Percentiles rank a stretch among this genome's conserved stretches.
phyloP scores from a whole-genome alignment of 129 eudicot genomes.

The Lactuca sativa region DNA sequence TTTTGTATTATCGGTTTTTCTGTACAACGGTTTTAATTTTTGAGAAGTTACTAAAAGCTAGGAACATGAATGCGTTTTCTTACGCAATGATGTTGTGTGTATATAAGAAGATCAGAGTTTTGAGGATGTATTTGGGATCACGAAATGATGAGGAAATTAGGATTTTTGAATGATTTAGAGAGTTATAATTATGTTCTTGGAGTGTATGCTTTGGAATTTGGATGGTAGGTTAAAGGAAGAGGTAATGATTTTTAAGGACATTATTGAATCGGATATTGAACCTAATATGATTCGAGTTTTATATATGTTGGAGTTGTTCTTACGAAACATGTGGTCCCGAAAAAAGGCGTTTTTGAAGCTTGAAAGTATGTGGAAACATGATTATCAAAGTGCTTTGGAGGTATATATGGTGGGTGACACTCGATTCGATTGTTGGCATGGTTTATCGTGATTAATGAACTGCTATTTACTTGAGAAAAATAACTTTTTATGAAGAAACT shows the following conservation, averaged over 20 bases:
- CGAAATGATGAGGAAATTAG: constrained; percentile 67
- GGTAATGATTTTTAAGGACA: constrained; percentile 56
- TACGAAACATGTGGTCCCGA: constrained; percentile 70
- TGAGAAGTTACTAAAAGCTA: constrained; percentile 40
- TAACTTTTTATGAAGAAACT: too few species aligned
- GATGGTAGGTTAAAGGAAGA: constrained; percentile 82
- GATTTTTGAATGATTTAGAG: constrained; percentile 62
- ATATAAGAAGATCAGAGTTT: constrained; percentile 69
- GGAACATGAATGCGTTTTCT: constrained; percentile 73
- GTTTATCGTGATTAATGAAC: constrained; percentile 36
- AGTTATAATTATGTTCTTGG: constrained; percentile 80
- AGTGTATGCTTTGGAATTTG: constrained; percentile 39
- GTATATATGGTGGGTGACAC: constrained; percentile 49
- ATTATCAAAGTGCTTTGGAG: constrained; percentile 34
- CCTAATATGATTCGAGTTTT: constrained; percentile 72
- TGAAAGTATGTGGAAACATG: too few species aligned
- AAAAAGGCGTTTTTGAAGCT: too few species aligned
- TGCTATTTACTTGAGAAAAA: too few species aligned
- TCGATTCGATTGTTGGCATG: constrained; percentile 69
- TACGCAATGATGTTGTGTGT: constrained; percentile 91
- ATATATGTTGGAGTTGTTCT: constrained; percentile 54
- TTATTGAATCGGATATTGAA: constrained; percentile 47
- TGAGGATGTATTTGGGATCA: constrained; percentile 60
- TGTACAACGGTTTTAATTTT: constrained; percentile 58
- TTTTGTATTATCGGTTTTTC: constrained; percentile 71